phyloP scores from a whole-genome alignment of 73 alveolate genomes.

The Symbiodinium pilosum region DNA sequence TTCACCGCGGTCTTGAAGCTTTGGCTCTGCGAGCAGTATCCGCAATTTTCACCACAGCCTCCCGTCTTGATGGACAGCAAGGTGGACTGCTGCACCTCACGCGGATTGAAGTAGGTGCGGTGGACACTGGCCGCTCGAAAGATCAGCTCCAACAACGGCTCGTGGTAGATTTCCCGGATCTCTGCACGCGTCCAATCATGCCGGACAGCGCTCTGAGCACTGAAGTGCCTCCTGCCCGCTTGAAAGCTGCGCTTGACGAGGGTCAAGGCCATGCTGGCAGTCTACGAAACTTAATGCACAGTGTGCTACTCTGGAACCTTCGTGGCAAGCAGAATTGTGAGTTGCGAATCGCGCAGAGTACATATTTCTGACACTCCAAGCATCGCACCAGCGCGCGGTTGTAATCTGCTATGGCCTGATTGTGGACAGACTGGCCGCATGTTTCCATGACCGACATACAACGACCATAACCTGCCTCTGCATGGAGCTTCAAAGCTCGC shows the following conservation, averaged over 20 bases:
- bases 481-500: background rate
- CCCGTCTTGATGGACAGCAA: constrained; percentile 86
- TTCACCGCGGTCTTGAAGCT: constrained; percentile 83
- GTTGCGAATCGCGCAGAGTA: too few relatives aligned
- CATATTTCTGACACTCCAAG: background rate
- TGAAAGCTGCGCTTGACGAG: constrained; percentile 17
- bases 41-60: constrained; percentile 90
- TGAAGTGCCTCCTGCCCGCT: constrained; percentile 21
- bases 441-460: too few relatives aligned
- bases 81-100: constrained; percentile 44
- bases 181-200: constrained; percentile 91
- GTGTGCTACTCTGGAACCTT: background rate
- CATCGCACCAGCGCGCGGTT: background rate
- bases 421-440: too few relatives aligned
- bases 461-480: too few relatives aligned
- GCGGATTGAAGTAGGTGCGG: constrained; percentile 31
- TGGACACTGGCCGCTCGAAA: constrained; percentile 83
- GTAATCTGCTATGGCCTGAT: constrained; percentile 26
- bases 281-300: background rate
- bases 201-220: constrained; percentile 25
- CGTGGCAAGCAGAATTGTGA: too few relatives aligned
- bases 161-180: constrained; percentile 7
- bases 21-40: constrained; percentile 90
- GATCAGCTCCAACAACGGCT: constrained; percentile 75
- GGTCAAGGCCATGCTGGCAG: constrained; percentile 19